Evolutionary conservation across 2,329 filamentous ascomycete species (phyloP), one percentile per base, ranked within the genome.

Genomic region (Alternaria longipes): DNA sequence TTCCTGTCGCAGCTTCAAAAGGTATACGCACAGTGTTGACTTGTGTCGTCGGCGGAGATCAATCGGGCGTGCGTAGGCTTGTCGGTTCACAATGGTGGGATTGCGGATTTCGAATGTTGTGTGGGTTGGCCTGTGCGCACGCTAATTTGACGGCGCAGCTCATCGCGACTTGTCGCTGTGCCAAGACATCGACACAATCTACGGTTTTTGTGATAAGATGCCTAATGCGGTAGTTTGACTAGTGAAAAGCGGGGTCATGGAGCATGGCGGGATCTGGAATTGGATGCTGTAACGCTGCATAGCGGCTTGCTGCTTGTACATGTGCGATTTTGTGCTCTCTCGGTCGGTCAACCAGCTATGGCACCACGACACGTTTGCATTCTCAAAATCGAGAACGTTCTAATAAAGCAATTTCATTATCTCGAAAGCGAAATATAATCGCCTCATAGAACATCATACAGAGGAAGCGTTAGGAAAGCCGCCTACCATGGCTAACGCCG

Each of bases 41-140:
- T 50, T 53, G 54, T 44, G 53, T 61, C 50, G 59, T 58, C 54
- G 59, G 54, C 54, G 54, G 49, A 26, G 59, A 54, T 58, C 20
- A 50, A 40, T 40, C 59, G 59, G 54, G 53, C 59, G 52, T 60
- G 57, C 57, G 57, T 61, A 26, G 54, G 58, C 54, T 58, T 47
- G 59, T 50, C 59, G 34, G 49, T 53, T 60, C 59, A 52, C 54
- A 30, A 58, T 32, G 52, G 38, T 20, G 36, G 36, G 44, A 41
- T 30, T 32, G 28, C 14, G 28, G 54, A 60, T 56, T 57, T 60
- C 58, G 58, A 55, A 55, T 60, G 52, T 57, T 60, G 54, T 60
- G 58, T 60, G 58, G 50, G 58, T 24, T 60, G 54, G 58, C 41
- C 58, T 32, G 58, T 60, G 58, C 58, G 7, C 4, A 16, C 32